Conservation (phyloP, 495 filamentous ascomycete genomes). For the Aspergillus baeticus region DNA sequence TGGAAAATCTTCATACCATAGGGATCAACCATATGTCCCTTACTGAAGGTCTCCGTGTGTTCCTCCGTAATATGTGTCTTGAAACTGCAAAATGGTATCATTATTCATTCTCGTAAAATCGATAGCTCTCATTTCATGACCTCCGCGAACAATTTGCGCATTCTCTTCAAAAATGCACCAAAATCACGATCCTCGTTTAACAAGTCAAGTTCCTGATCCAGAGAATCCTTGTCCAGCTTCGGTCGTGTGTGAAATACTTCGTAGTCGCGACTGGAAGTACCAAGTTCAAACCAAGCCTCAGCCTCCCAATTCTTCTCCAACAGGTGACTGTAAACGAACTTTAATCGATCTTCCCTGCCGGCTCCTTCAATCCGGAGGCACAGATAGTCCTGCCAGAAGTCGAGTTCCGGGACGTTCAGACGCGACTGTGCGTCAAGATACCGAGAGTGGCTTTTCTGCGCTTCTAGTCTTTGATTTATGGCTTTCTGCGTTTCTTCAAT, state of each 20-base stretch:
- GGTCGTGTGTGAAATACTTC: slow-evolving; percentile 74
- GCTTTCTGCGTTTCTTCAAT: slow-evolving; percentile 74
- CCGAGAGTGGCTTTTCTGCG: slow-evolving; percentile 59
- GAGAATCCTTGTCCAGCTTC: slow-evolving; percentile 70
- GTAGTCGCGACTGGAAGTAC: slow-evolving; percentile 78
- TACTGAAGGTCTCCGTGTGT: too few species aligned
- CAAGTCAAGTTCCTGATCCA: slow-evolving; percentile 69
- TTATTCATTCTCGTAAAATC: slow-evolving; percentile 4
- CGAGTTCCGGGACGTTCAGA: slow-evolving; percentile 85
- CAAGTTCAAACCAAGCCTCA: slow-evolving; percentile 92
- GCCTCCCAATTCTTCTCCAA: slow-evolving; percentile 79
- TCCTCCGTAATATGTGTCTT: too few species aligned
- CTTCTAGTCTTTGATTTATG: slow-evolving; percentile 59
- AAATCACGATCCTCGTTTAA: slow-evolving; percentile 82
- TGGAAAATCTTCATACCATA: too few species aligned
- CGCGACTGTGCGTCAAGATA: slow-evolving; percentile 75
- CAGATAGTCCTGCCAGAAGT: slow-evolving; percentile 92
- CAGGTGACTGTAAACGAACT: slow-evolving; percentile 88
- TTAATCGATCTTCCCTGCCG: slow-evolving; percentile 78
- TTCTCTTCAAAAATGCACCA: slow-evolving; percentile 78
- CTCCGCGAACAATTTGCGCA: slow-evolving; percentile 80
- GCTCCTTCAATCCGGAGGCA: slow-evolving; percentile 88
- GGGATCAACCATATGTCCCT: too few species aligned
- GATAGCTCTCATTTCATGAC: slow-evolving; percentile 43
- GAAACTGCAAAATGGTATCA: neutral